phyloP scores from a whole-genome alignment of 768 basidiomycete genomes.

The Astraeus odoratus region DNA sequence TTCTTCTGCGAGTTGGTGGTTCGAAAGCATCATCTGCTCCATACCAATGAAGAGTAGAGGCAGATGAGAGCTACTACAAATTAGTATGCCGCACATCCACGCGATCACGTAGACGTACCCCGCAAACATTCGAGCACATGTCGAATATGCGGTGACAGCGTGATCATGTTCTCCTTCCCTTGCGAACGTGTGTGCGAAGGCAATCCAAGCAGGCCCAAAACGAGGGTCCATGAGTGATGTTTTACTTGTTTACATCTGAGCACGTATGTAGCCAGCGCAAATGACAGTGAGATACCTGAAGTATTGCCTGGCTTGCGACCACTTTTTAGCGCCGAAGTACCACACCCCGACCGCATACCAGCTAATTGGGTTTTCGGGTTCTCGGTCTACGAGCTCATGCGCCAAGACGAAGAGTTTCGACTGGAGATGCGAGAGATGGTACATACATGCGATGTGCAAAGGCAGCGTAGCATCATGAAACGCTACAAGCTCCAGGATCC shows the following conservation, averaged over 20 bases:
- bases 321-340: constrained; percentile 85
- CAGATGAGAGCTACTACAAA: constrained; percentile 76
- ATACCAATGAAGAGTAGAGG: constrained; percentile 95
- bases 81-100: constrained; percentile 4
- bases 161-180: constrained; percentile 98
- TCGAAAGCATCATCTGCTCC: constrained; percentile 92
- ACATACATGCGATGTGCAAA: constrained; percentile 96
- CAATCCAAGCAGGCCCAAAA: constrained; percentile 95
- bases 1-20: constrained; percentile 77
- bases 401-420: constrained; percentile 94
- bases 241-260: constrained; percentile 51
- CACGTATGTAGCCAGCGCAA: neutral
- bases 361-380: constrained; percentile 87
- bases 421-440: constrained; percentile 86
- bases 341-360: constrained; percentile 99
- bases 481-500: constrained; percentile 79
- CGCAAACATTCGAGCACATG: constrained; percentile 89
- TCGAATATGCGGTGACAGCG: constrained; percentile 97
- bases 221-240: constrained; percentile 94
- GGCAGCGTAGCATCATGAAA: constrained; percentile 89
- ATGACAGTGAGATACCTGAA: constrained; percentile 66
- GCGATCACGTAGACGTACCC: constrained; percentile 48
- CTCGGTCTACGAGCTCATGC: constrained; percentile 90
- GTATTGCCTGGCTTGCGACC: constrained; percentile 87
- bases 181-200: constrained; percentile 96